phyloP scores from a whole-genome alignment of 2,329 filamentous ascomycete genomes.

The Colletotrichum endophyticum region DNA sequence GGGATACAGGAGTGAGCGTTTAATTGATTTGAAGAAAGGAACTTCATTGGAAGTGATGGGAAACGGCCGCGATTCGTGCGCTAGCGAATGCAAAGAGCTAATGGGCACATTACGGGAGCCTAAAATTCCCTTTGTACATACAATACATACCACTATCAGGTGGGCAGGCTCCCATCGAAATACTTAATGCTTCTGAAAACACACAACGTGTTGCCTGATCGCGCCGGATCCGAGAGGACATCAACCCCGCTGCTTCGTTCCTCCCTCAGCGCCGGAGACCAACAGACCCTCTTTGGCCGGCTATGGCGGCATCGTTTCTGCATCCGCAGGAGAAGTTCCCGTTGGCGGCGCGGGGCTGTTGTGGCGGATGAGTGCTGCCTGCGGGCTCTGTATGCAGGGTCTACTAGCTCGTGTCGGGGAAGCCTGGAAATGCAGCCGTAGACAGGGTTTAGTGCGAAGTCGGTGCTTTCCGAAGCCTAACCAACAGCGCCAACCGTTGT shows the following conservation, averaged over 20 bases:
- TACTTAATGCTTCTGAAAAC: background rate
- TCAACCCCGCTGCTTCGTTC: background rate
- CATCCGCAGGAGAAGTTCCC: background rate
- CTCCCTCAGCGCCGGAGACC: background rate
- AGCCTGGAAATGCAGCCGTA: background rate
- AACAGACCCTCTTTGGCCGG: background rate
- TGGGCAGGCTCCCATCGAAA: background rate
- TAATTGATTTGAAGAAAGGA: background rate
- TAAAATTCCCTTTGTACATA: background rate
- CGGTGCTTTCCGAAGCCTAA: background rate
- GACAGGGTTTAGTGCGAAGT: background rate
- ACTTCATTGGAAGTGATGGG: background rate
- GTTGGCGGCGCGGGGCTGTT: background rate
- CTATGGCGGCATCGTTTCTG: background rate
- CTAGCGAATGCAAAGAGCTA: background rate
- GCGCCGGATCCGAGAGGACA: background rate
- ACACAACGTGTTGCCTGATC: background rate
- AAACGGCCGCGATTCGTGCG: background rate
- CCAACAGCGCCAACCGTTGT: background rate
- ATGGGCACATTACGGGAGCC: background rate
- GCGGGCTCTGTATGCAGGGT: background rate
- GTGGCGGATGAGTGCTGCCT: background rate
- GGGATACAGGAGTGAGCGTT: background rate
- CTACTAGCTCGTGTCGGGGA: background rate
- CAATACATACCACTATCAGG: background rate